phyloP scores from a whole-genome alignment of 129 eudicot species.

The Tagetes patula region DNA sequence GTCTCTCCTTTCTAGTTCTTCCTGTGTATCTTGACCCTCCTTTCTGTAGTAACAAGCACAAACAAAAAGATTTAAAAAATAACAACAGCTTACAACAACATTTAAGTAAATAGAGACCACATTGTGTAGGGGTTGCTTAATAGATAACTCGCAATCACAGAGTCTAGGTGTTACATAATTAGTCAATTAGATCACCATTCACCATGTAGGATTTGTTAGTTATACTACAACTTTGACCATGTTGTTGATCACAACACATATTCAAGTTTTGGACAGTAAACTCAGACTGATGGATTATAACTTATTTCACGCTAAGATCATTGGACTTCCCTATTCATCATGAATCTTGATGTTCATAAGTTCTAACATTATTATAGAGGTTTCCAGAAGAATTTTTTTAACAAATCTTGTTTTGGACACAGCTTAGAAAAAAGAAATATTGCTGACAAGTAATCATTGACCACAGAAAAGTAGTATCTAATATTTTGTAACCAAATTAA shows the following conservation, averaged over 20 bases:
- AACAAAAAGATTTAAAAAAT: background rate
- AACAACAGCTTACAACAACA: background rate
- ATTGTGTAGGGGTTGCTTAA: background rate
- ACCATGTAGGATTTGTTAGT: background rate
- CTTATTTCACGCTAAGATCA: background rate
- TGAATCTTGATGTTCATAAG: background rate
- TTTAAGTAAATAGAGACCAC: background rate
- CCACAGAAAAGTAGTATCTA: background rate
- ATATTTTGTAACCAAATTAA: background rate
- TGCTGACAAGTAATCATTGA: background rate
- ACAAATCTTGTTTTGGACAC: background rate
- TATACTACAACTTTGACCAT: background rate
- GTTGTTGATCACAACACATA: background rate
- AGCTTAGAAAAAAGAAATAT: background rate
- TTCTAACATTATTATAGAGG: background rate
- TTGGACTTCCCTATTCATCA: background rate
- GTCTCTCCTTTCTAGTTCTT: constrained; percentile 87
- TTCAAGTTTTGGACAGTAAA: background rate
- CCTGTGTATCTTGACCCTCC: constrained; percentile 99
- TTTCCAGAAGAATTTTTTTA: background rate
- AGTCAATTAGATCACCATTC: background rate
- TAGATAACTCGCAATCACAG: background rate
- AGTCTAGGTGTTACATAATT: background rate
- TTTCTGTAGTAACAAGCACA: constrained; percentile 45
- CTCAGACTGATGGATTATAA: background rate